phyloP scores from a whole-genome alignment of 1,139 yeast species.

The Petasospora fabianii region DNA sequence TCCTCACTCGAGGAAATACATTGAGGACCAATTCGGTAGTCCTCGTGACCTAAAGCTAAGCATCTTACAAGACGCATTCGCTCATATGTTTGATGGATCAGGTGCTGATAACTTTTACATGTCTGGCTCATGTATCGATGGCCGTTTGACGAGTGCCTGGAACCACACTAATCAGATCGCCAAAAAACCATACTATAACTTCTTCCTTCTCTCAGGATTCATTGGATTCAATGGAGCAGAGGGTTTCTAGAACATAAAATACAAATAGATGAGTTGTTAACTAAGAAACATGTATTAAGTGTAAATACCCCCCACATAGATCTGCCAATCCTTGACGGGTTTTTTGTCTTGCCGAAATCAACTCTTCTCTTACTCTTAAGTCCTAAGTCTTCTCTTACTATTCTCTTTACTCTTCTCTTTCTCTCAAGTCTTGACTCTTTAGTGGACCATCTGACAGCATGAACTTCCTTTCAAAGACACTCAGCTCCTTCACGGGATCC shows the following conservation, averaged over 20 bases:
- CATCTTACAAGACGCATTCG: slow-evolving; percentile 63
- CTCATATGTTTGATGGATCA: slow-evolving; percentile 73
- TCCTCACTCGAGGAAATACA: slow-evolving; percentile 44
- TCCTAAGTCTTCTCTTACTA: too few species aligned
- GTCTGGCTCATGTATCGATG: slow-evolving; percentile 80
- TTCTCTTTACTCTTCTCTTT: too few species aligned
- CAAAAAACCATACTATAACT: slow-evolving; percentile 59
- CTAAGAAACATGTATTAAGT: neutral
- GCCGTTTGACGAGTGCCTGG: slow-evolving; percentile 75
- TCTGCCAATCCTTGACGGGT: too few species aligned
- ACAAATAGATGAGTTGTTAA: neutral
- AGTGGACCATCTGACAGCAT: slow-evolving; percentile 29
- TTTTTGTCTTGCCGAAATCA: neutral
- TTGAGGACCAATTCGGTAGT: slow-evolving; percentile 52
- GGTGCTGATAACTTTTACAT: slow-evolving; percentile 78
- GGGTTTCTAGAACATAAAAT: slow-evolving; percentile 36
- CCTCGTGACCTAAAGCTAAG: slow-evolving; percentile 46
- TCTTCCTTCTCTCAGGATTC: slow-evolving; percentile 64
- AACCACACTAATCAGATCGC: slow-evolving; percentile 69
- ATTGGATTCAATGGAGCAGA: slow-evolving; percentile 72
- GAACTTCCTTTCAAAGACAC: slow-evolving; percentile 60
- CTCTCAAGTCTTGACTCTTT: too few species aligned
- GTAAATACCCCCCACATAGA: too few species aligned
- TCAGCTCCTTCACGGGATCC: slow-evolving; percentile 49
- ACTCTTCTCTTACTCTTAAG: neutral